Conservation (phyloP, 2,329 filamentous ascomycete species). For the Graphilbum sp. region DNA sequence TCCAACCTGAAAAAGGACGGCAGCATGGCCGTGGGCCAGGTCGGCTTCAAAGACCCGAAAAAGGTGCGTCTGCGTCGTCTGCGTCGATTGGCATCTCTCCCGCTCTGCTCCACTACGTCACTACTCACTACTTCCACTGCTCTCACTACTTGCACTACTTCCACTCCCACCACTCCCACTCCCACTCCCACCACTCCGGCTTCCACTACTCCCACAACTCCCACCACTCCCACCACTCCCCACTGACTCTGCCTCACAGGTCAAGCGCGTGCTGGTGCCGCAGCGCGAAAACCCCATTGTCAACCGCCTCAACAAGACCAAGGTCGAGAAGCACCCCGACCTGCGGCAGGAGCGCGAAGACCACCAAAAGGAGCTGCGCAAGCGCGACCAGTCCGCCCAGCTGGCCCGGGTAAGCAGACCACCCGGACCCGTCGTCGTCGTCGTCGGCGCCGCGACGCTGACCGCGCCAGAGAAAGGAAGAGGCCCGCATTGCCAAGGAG, state of each 20-base stretch:
- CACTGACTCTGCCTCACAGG: too few species aligned
- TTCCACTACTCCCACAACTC: too few species aligned
- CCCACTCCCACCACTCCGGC: too few species aligned
- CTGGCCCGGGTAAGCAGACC: slow-evolving; percentile 48
- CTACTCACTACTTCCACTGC: too few species aligned
- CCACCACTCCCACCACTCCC: too few species aligned
- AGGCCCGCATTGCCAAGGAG: slow-evolving; percentile 57
- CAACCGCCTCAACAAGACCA: slow-evolving; percentile 97
- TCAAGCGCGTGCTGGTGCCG: slow-evolving; percentile 66
- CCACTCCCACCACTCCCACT: too few species aligned
- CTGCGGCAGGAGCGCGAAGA: slow-evolving; percentile 70
- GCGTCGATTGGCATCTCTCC: too few species aligned
- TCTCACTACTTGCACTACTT: too few species aligned
- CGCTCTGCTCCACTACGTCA: too few species aligned
- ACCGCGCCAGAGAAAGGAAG: slow-evolving; percentile 71
- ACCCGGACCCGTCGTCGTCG: too few species aligned
- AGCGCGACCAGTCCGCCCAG: slow-evolving; percentile 47
- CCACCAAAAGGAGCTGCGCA: slow-evolving; percentile 52
- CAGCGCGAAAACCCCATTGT: slow-evolving; percentile 78
- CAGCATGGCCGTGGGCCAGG: slow-evolving; percentile 88
- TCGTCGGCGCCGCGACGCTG: too few species aligned
- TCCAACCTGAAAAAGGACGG: slow-evolving; percentile 91
- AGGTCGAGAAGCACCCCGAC: slow-evolving; percentile 74
- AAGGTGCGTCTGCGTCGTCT: slow-evolving; percentile 24
- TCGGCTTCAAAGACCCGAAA: slow-evolving; percentile 80